phyloP scores from a whole-genome alignment of 495 filamentous ascomycete species.

The Apiosordaria backusii region DNA sequence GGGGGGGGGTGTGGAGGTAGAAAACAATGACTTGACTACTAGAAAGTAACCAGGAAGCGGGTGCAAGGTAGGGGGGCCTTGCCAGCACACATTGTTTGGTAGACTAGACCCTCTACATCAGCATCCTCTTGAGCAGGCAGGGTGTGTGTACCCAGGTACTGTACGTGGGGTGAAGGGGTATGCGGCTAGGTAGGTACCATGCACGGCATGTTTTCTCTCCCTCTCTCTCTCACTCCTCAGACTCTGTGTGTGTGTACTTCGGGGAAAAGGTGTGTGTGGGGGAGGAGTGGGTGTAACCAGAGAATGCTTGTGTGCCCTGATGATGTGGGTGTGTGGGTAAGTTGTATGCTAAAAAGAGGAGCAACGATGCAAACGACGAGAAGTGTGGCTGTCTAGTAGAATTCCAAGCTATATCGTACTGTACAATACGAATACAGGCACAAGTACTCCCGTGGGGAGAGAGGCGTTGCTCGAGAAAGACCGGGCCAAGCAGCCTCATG shows the following conservation, averaged over 20 bases:
- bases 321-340: conserved; percentile 15
- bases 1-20: conserved; percentile 9
- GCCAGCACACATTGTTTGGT: conserved; percentile 30
- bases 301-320: conserved; percentile 5
- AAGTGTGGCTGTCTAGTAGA: conserved; percentile 15
- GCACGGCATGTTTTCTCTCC: conserved; percentile 7
- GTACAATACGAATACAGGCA: background rate
- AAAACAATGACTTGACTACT: background rate
- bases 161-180: conserved; percentile 16
- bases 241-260: conserved; percentile 1
- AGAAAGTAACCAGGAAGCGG: conserved; percentile 8
- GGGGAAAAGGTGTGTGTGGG: conserved; percentile 7
- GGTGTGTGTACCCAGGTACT: conserved; percentile 17
- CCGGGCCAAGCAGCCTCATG: conserved; percentile 9
- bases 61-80: conserved; percentile 19
- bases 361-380: conserved; percentile 21
- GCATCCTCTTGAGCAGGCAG: conserved; percentile 11
- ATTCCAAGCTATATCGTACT: conserved; percentile 13
- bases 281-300: conserved; percentile 7
- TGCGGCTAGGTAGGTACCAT: conserved; percentile 12
- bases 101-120: conserved; percentile 18
- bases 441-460: conserved; percentile 6
- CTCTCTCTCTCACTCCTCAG: background rate
- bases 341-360: conserved; percentile 17
- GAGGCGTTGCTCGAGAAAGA: background rate